Evolutionary conservation across 2,329 filamentous ascomycete genomes (phyloP).

Genomic region (Aspergillus felis): DNA sequence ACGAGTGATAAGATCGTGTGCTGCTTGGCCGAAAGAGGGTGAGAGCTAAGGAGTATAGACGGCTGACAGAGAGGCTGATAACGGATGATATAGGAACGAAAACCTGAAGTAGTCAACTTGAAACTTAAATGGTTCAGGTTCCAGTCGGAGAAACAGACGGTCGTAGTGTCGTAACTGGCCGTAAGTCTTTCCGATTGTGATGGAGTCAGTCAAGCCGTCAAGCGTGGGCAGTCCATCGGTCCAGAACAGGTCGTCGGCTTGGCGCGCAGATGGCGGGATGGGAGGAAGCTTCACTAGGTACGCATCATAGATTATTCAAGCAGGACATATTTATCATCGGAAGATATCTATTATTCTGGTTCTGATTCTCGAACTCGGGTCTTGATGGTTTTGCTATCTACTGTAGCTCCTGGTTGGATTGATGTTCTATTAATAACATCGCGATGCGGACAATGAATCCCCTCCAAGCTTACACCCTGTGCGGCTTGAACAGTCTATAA

Average conservation of each 20-base stretch:
- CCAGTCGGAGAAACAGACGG: background rate
- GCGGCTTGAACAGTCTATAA: background rate
- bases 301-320: background rate
- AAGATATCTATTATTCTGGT: background rate
- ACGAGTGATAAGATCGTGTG: constrained; percentile 17
- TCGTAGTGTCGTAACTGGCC: constrained; percentile 4
- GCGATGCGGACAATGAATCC: background rate
- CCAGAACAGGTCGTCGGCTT: background rate
- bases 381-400: too few species aligned
- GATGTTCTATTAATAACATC: too few species aligned
- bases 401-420: background rate
- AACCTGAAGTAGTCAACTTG: background rate
- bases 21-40: constrained; percentile 4
- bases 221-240: background rate
- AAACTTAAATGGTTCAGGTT: background rate
- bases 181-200: background rate
- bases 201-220: background rate
- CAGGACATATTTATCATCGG: background rate
- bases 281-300: background rate
- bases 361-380: background rate
- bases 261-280: background rate
- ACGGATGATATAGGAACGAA: background rate
- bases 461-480: background rate
- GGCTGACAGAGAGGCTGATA: background rate
- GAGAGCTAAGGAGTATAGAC: background rate